phyloP scores from a whole-genome alignment of 2,329 filamentous ascomycete genomes.

The Passalora sequoiae region DNA sequence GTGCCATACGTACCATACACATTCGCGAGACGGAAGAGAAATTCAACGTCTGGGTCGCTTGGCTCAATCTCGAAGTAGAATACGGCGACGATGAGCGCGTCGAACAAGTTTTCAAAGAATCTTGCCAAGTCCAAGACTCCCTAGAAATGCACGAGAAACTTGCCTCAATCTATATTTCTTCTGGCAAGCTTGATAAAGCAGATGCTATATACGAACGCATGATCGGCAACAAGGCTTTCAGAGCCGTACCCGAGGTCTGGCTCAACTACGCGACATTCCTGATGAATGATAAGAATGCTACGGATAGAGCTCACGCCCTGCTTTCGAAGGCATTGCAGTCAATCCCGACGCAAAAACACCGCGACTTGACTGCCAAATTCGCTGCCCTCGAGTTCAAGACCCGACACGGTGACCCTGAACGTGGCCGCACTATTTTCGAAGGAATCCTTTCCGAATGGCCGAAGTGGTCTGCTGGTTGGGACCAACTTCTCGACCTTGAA shows the following conservation, averaged over 20 bases:
- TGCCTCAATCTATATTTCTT: constrained; percentile 91
- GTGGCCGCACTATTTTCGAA: constrained; percentile 91
- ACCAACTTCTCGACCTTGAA: constrained; percentile 84
- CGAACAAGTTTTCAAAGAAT: constrained; percentile 82
- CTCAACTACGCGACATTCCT: constrained; percentile 93
- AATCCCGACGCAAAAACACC: constrained; percentile 63
- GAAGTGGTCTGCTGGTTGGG: constrained; percentile 90
- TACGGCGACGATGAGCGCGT: constrained; percentile 73
- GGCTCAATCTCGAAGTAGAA: constrained; percentile 88
- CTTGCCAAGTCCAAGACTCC: constrained; percentile 88
- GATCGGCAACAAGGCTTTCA: constrained; percentile 77
- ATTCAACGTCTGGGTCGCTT: constrained; percentile 89
- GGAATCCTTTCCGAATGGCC: constrained; percentile 77
- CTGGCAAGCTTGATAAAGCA: constrained; percentile 78
- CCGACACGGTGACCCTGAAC: constrained; percentile 74
- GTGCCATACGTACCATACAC: constrained; percentile 85
- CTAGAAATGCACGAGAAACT: constrained; percentile 85
- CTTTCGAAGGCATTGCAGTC: constrained; percentile 80
- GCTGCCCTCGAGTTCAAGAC: constrained; percentile 88
- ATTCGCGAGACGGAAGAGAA: constrained; percentile 89
- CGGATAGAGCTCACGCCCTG: constrained; percentile 70
- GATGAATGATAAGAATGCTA: constrained; percentile 64
- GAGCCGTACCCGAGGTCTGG: constrained; percentile 75
- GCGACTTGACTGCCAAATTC: constrained; percentile 78
- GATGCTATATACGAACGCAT: constrained; percentile 82